These are phyloP conservation scores for Mortierella sp. DNA, from an alignment of 371 early-diverging fungal genomes.

Conservation along the genomic window DNA sequence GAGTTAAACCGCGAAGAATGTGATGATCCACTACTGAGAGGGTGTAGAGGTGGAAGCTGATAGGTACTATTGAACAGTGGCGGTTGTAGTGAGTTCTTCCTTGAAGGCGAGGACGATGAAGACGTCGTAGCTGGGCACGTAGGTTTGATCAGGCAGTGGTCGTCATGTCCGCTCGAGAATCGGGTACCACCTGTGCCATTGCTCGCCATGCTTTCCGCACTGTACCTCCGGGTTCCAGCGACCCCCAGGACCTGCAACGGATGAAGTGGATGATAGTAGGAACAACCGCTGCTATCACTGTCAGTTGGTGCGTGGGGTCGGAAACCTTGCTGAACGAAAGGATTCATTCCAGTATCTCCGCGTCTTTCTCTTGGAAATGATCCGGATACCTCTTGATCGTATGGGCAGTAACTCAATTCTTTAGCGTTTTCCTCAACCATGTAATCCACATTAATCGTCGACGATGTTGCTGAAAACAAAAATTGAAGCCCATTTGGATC, in stretches of 20 bases:
- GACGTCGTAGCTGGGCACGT: not conserved
- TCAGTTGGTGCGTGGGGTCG: not conserved
- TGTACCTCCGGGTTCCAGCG: conserved; percentile 14
- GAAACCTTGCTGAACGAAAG: conserved; percentile 10
- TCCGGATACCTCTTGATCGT: conserved; percentile 5
- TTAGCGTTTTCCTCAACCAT: conserved; percentile 25
- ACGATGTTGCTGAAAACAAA: conserved; percentile 45
- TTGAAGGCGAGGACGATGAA: not conserved
- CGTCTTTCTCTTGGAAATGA: conserved; percentile 1
- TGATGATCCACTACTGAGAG: not conserved
- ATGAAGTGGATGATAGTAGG: not conserved
- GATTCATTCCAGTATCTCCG: conserved; percentile 5
- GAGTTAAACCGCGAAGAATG: conserved; percentile 2
- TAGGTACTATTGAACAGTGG: conserved; percentile 16
- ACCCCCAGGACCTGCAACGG: conserved; percentile 19
- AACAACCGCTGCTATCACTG: not conserved
- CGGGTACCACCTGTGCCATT: conserved; percentile 41
- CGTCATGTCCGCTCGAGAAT: conserved; percentile 30
- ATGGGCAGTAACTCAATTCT: conserved; percentile 34
- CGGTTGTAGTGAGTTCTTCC: conserved; percentile 16
- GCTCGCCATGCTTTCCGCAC: conserved; percentile 41
- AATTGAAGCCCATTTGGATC: conserved; percentile 16
- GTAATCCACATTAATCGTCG: conserved; percentile 42
- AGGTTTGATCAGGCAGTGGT: conserved; percentile 13
- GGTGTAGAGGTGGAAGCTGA: conserved; percentile 29